A percentile compares a stretch with the other conserved stretches of the same genome.
These are phyloP conservation scores for Sphaerulina vaccinii DNA, from an alignment of 2,329 filamentous ascomycete genomes.

Conservation along the genomic window DNA sequence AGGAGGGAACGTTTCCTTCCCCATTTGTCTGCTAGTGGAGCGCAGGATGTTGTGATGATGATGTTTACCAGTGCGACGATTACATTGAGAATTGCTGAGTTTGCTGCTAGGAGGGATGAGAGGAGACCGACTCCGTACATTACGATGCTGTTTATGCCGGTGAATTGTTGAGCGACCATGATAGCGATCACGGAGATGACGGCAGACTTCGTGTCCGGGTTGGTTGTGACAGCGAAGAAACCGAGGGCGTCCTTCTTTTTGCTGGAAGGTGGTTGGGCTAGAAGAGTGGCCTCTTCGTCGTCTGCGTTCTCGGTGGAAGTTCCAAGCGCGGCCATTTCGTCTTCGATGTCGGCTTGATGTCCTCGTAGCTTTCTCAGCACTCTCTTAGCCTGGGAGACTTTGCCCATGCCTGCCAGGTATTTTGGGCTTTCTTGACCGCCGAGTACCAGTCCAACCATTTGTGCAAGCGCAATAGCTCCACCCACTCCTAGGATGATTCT, in stretches of 20 bases:
- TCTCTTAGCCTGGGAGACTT: conserved; percentile 60
- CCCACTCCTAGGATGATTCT: conserved; percentile 76
- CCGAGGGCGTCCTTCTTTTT: conserved; percentile 38
- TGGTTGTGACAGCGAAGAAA: conserved; percentile 58
- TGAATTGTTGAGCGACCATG: conserved; percentile 91
- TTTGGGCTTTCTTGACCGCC: conserved; percentile 78
- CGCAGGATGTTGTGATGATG: conserved; percentile 73
- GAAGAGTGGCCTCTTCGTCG: conserved; percentile 63
- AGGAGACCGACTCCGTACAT: conserved; percentile 97
- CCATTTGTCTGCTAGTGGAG: conserved; percentile 81
- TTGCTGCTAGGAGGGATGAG: conserved; percentile 74
- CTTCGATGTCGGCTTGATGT: conserved; percentile 63
- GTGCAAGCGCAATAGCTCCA: conserved; percentile 64
- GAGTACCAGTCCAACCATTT: conserved; percentile 69
- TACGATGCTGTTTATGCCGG: conserved; percentile 90
- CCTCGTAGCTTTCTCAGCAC: conserved; percentile 77
- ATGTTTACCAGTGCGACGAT: conserved; percentile 85
- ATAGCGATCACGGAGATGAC: conserved; percentile 87
- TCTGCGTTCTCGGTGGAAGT: conserved; percentile 33
- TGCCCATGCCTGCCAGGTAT: conserved; percentile 72
- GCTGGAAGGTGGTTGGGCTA: conserved; percentile 12
- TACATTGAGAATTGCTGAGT: conserved; percentile 81
- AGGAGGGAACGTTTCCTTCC: conserved; percentile 85
- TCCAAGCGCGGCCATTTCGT: conserved; percentile 60
- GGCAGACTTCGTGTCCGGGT: conserved; percentile 72